Evolutionary conservation across 768 basidiomycete species (phyloP), one percentile per base, ranked within the genome.

Genomic region (Harrya chromipes): DNA sequence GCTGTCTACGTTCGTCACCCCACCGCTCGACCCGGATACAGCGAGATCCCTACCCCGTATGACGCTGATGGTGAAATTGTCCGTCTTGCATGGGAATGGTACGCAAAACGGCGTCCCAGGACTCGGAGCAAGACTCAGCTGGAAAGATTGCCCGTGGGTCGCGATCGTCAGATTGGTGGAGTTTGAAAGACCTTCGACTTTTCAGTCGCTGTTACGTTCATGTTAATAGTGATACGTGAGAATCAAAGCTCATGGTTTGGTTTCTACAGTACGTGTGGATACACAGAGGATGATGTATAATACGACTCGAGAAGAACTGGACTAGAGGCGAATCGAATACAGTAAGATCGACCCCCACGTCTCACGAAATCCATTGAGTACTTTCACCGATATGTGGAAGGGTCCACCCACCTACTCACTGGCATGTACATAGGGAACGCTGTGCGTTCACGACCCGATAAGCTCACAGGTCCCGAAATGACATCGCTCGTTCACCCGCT

Each of bases 61-160:
- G 92, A 94, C 54, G 94, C 97, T 0, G 94, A 97, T 61, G 97
- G 97, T 16, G 90, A 94, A 56, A 76, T 97, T 12, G 80, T 98
- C 53, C 84, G 91, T 49, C 79, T 91, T 50, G 87, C 91, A 4
- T 99, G 97, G 97, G 95, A 95, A 70, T 97, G 91, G 90, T 97
- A 93, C 61, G 78, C 83, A 52, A 76, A 83, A 67, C 74, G 80
- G 43, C 76, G 88, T 23, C 81, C 87, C 3, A 70, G 86, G 56
- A 75, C 86, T 50, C 73, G 88, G 58, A 83, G 84, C 55, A 77
- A 80, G 70, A 72, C 68, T 39, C 82, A 85, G 70, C 63, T 83
- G 48, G 74, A 78, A 39, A 72, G 82, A 47, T 76, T 80, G 75
- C 87, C 87, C 4, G 80, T 84, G 64, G 85, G 87, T 62, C 74